A percentile compares a stretch with the other conserved stretches of the same genome.
These are phyloP conservation scores for Acacia concinna DNA, from an alignment of 331 rosid genomes.

Conservation along the genomic window DNA sequence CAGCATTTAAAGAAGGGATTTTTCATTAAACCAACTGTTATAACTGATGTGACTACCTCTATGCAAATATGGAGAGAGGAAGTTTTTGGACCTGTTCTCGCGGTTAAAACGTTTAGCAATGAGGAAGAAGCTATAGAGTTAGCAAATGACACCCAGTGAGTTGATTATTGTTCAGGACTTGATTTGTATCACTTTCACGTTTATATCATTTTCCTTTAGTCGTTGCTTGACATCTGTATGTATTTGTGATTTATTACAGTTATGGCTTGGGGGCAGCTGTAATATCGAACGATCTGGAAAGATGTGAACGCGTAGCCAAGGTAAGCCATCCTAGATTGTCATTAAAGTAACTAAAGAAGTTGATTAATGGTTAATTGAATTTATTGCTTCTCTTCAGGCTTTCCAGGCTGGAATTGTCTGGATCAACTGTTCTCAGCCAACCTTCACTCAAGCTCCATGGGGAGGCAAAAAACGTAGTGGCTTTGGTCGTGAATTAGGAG, in stretches of 20 bases:
- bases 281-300: slow-evolving; percentile 84
- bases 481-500: slow-evolving; percentile 97
- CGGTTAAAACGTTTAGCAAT: slow-evolving; percentile 84
- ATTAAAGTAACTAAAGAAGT: slow-evolving; percentile 9
- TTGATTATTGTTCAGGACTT: slow-evolving; percentile 24
- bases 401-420: slow-evolving; percentile 88
- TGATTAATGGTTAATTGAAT: slow-evolving; percentile 6
- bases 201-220: neutral
- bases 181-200: neutral
- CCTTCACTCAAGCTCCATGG: slow-evolving; percentile 98
- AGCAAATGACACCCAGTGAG: slow-evolving; percentile 86
- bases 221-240: neutral
- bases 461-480: slow-evolving; percentile 97
- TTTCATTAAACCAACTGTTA: slow-evolving; percentile 77
- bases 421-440: slow-evolving; percentile 97
- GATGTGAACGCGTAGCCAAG: slow-evolving; percentile 90
- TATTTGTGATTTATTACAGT: slow-evolving; percentile 46
- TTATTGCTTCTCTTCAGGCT: slow-evolving; percentile 52
- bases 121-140: slow-evolving; percentile 93
- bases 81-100: slow-evolving; percentile 93
- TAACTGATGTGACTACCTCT: slow-evolving; percentile 73
- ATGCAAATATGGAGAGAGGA: slow-evolving; percentile 99
- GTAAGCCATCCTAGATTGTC: slow-evolving; percentile 41
- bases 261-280: slow-evolving; percentile 92
- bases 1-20: slow-evolving; percentile 92